Evolutionary conservation across 371 early-diverging fungal genomes (phyloP).

Genomic region (Basidiobolus meristosporus): DNA sequence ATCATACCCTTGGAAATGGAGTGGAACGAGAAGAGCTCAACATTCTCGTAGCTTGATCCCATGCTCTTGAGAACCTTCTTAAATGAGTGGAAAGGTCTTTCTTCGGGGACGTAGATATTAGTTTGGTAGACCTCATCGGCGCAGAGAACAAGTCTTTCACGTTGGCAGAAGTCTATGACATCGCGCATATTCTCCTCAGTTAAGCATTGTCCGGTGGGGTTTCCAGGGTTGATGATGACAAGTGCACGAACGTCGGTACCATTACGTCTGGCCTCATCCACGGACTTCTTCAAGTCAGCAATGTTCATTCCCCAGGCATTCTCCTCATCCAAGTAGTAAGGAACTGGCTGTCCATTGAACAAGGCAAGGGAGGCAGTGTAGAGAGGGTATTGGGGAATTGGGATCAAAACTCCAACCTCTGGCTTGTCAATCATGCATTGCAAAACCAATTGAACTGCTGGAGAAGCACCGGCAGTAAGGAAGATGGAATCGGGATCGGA

Average conservation of each 20-base stretch:
- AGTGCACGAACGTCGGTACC: slow-evolving; percentile 82
- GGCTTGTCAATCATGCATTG: slow-evolving; percentile 55
- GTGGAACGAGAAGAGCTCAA: slow-evolving; percentile 90
- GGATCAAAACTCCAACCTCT: slow-evolving; percentile 88
- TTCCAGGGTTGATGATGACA: slow-evolving; percentile 95
- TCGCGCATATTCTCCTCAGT: slow-evolving; percentile 62
- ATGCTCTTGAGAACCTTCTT: slow-evolving; percentile 85
- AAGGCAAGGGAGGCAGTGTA: slow-evolving; percentile 89
- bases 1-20: slow-evolving; percentile 93
- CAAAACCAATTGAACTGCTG: slow-evolving; percentile 77
- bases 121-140: too few relatives aligned
- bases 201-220: slow-evolving; percentile 91
- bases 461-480: slow-evolving; percentile 78
- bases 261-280: slow-evolving; percentile 36
- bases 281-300: slow-evolving; percentile 30
- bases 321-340: slow-evolving; percentile 78
- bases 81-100: slow-evolving; percentile 84
- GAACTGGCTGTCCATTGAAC: slow-evolving; percentile 64
- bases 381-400: slow-evolving; percentile 95
- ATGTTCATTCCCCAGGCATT: slow-evolving; percentile 64
- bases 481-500: slow-evolving; percentile 69
- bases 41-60: slow-evolving; percentile 29
- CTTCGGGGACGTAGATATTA: slow-evolving; percentile 65
- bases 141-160: too few relatives aligned
- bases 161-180: slow-evolving; percentile 59